These are phyloP conservation scores for Russula earlei DNA, from an alignment of 768 basidiomycete genomes.

Conservation along the genomic window DNA sequence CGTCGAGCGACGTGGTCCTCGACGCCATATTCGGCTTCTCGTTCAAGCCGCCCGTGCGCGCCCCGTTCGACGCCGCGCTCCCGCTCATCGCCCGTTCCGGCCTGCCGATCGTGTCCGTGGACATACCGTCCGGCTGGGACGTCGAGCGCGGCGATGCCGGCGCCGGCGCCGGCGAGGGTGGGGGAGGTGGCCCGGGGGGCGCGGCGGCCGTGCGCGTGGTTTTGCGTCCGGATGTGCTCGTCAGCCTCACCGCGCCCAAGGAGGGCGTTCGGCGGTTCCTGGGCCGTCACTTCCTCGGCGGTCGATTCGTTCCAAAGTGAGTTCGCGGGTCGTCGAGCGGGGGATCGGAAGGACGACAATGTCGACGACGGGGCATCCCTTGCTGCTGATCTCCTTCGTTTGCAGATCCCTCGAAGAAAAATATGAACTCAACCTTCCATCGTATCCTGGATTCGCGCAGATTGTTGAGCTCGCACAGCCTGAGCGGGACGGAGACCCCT, in stretches of 20 bases:
- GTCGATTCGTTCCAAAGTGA: conserved; percentile 85
- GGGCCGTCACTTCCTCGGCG: conserved; percentile 88
- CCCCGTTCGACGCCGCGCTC: conserved; percentile 77
- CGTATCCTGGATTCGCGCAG: conserved; percentile 71
- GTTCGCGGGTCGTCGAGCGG: conserved; percentile 28
- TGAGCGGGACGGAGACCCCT: conserved; percentile 4
- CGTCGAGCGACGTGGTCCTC: conserved; percentile 69
- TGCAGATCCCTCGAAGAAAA: conserved; percentile 61
- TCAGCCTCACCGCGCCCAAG: conserved; percentile 94
- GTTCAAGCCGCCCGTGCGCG: conserved; percentile 81
- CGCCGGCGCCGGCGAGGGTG: neutral
- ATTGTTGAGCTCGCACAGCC: conserved; percentile 60
- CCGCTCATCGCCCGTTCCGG: conserved; percentile 50
- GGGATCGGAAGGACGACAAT: no score
- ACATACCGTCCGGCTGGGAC: conserved; percentile 97
- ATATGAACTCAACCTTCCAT: conserved; percentile 69
- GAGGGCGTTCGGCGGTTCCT: conserved; percentile 67
- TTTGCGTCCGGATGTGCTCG: conserved; percentile 65
- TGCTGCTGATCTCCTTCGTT: no score
- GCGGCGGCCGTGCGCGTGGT: conserved; percentile 34
- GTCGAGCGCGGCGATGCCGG: conserved; percentile 61
- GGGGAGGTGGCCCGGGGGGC: neutral
- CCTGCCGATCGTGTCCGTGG: conserved; percentile 85
- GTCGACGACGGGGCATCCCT: no score
- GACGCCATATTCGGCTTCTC: conserved; percentile 99